phyloP scores from a whole-genome alignment of 2,329 filamentous ascomycete species.

The Pestalotiopsis sp. region DNA sequence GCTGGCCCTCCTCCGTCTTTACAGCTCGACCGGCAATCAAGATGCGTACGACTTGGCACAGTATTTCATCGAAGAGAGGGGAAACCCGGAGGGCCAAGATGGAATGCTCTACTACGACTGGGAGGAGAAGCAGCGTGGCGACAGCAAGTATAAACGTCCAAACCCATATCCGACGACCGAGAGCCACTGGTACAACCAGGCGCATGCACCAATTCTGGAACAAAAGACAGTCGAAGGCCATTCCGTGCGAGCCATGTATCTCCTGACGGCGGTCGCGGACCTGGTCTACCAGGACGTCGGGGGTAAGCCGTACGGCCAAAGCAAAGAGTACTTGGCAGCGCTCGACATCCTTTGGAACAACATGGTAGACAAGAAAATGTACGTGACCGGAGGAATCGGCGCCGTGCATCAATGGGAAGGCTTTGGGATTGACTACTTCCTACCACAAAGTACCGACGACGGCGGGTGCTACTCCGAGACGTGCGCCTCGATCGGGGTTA shows the following conservation, averaged over 20 bases:
- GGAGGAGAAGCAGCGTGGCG: conserved; percentile 53
- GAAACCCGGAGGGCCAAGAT: conserved; percentile 50
- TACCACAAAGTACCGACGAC: conserved; percentile 60
- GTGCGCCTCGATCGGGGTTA: conserved; percentile 60
- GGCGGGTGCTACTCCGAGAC: conserved; percentile 66
- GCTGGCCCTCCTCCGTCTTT: conserved; percentile 41
- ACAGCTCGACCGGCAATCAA: conserved; percentile 33
- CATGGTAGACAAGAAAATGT: conserved; percentile 64
- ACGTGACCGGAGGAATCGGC: conserved; percentile 63
- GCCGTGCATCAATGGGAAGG: conserved; percentile 60
- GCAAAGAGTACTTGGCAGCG: conserved; percentile 36
- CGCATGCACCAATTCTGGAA: conserved; percentile 54
- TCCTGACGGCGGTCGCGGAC: conserved; percentile 60
- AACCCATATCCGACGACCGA: conserved; percentile 44
- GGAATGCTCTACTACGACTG: conserved; percentile 55
- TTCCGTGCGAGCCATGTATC: conserved; percentile 61
- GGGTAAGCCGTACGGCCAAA: conserved; percentile 22
- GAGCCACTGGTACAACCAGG: conserved; percentile 55
- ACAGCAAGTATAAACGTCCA: conserved; percentile 47
- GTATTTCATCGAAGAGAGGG: conserved; percentile 61
- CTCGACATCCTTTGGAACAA: conserved; percentile 57
- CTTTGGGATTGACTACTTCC: conserved; percentile 60
- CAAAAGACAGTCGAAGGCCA: conserved; percentile 60
- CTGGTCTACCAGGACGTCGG: conserved; percentile 42
- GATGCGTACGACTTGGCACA: conserved; percentile 47